phyloP scores from a whole-genome alignment of 441 rosid species.

The Macaranga tanarius region DNA sequence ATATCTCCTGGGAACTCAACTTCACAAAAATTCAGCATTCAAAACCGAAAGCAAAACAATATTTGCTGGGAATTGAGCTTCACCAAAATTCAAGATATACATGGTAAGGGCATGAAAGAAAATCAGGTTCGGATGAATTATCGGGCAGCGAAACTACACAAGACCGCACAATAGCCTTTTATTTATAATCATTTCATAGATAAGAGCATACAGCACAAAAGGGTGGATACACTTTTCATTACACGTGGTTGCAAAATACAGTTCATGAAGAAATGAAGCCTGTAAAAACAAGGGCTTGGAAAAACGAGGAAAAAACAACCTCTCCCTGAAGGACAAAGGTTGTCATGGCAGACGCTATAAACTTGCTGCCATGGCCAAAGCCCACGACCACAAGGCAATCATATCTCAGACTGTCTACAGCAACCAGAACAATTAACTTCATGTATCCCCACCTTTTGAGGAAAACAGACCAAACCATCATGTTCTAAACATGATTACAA shows the following conservation, averaged over 20 bases:
- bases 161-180: neutral
- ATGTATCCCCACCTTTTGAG: conserved; percentile 27
- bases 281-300: conserved; percentile 37
- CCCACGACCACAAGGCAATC: conserved; percentile 39
- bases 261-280: conserved; percentile 31
- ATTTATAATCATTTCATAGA: neutral
- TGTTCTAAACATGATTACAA: conserved; percentile 27
- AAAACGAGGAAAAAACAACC: conserved; percentile 33
- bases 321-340: conserved; percentile 18
- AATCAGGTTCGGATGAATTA: neutral
- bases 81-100: too few species aligned
- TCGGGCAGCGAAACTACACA: neutral
- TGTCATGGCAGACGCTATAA: conserved; percentile 46
- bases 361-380: conserved; percentile 48
- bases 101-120: too few species aligned
- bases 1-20: too few species aligned
- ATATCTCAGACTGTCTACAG: conserved; percentile 28
- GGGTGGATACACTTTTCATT: conserved; percentile 26
- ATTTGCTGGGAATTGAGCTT: too few species aligned
- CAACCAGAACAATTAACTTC: conserved; percentile 19
- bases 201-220: conserved; percentile 31
- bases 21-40: too few species aligned
- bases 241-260: conserved; percentile 31
- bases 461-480: conserved; percentile 39
- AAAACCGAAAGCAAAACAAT: too few species aligned